Base-by-base conservation (phyloP, 163 green algal species). In the Chloromonas sp. region DNA sequence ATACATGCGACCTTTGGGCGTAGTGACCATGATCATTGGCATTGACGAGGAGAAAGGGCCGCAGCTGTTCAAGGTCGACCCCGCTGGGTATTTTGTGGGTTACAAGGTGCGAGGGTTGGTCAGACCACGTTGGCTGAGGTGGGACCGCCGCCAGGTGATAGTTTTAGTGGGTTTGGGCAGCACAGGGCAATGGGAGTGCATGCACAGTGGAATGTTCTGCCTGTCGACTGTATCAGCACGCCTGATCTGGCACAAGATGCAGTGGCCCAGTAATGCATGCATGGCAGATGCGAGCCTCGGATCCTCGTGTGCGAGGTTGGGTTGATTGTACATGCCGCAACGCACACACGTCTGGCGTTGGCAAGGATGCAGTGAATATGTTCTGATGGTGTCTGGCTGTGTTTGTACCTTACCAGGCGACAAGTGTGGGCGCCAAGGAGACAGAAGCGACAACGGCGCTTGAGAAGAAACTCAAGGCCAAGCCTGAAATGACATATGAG, bases 11-110 rank as follows among this genome's bases (percentile, higher is more conserved):
- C 97, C 97, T 2, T 87, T 99, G 86, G 97, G 92, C 13, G 96
- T 99, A 58, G 91, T 98, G 71, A 91, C 92, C 78, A 98, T 99
- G 60, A 87, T 99, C 1, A 91, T 96, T 15, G 95, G 93, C 82
- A 96, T 99, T 60, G 97, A 99, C 84, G 96, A 99, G 87, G 97
- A 99, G 91, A 74, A 86, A 0, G 97, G 97, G 0, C 96, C 97
- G 13, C 94, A 97, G 91, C 93, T 99, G 60, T 99, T 96, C 92
- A 99, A 99, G 91, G 95, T 97, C 14, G 97, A 99, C 88, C 97
- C 97, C 60, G 97, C 97, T 1, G 97, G 97, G 70, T 99, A 99
- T 88, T 99, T 94, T 83, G 98, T 98, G 0, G 97, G 97, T 3
- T 99, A 99, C 93, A 98, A 98, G 92, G 93, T 94, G 60, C 14